Base-by-base conservation (phyloP, 768 basidiomycete genomes). In the Leccinellum albellum region DNA sequence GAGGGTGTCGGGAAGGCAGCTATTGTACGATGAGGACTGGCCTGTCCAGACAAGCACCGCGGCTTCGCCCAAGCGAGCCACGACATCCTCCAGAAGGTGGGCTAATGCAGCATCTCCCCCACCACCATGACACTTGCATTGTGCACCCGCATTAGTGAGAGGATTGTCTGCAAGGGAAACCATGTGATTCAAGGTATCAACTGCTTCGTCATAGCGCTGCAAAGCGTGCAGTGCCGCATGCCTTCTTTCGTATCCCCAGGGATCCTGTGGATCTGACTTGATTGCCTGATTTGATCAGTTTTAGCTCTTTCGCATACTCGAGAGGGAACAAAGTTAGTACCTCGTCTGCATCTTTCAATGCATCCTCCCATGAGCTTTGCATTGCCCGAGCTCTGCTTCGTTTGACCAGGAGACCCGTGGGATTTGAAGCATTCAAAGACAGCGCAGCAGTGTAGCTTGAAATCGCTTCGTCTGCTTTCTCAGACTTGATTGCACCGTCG, bases 261-360 rank as follows among this genome's bases (percentile, higher is more conserved):
- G 49, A 48, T 20, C 33, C 3, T 1, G 1, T 12, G 59, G 20
- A 3, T 61, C 45, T 20, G 23, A 15, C 9, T 51, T n/a, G 13
- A 61, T 42, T 14, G 44, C 59, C 58, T 61, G 7, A 1, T 1
- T 23, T 3, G 3, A 0, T 10, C 0, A 2, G 3, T 3, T 14
- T n/a, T 40, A 26, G 3, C 5, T 32, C 14, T 2, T 13, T 8
- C 0, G 1, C 13, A 32, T 32, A 6, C 32, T 32, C 14, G 26
- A 6, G 13, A 32, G 15, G 23, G 0, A 14, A 2, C 4, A 6
- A 5, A 10, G n/a, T 3, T 2, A 7, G 10, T 52, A 60, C 64
- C 29, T 54, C n/a, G n/a, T 65, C 44, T 13, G 64, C 61, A n/a
- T 65, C 61, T 6, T 31, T 40, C 40, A 65, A 26, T 1, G 61